Evolutionary conservation across 2,329 filamentous ascomycete genomes (phyloP), one percentile per base, ranked within the genome.

Genomic region (Esteya vermicola): DNA sequence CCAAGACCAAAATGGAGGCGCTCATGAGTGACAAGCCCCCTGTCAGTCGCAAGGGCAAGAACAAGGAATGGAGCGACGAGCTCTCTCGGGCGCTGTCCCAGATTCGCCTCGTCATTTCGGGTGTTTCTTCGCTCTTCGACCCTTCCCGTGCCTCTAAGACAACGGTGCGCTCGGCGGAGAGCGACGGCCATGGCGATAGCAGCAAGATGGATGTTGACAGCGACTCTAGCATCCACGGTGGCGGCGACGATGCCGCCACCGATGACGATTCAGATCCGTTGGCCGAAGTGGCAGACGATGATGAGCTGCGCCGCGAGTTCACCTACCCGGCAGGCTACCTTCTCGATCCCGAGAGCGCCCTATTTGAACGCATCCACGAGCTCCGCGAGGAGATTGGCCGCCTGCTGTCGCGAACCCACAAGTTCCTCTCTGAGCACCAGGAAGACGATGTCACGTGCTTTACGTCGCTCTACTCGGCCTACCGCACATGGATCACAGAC

Each of bases 11-110:
- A 45, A 63, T 98, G 12, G 73, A 75, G 46, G 73, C 79, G 8
- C 69, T 98, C n/a, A 93, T 85, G 53, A 79, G 83, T 45, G 78
- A 85, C 34, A 73, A 81, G 27, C 81, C 86, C 2, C 80, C 78
- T 3, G 80, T 96, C 39, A 93, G 86, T 57, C 75, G 89, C 42
- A 89, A 88, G 49, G 91, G 91, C 28, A 94, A 89, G 56, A 93
- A 93, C 50, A 98, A 96, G 59, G 89, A 95, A 52, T 98, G 91
- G 91, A 95, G 89, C 0, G 91, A 98, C 56, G 93, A 98, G 56
- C 81, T 96, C 22, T 89, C 86, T 2, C 70, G 91, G 41, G 85
- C 94, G 48, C 70, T 98, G 42, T 84, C 89, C 12, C 78, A 95
- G 38, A 67, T 98, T 13, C 73, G 89, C 23, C 69, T 98, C n/a